phyloP scores from a whole-genome alignment of 164 flowering plant genomes.

The Nymphaea colorata region DNA sequence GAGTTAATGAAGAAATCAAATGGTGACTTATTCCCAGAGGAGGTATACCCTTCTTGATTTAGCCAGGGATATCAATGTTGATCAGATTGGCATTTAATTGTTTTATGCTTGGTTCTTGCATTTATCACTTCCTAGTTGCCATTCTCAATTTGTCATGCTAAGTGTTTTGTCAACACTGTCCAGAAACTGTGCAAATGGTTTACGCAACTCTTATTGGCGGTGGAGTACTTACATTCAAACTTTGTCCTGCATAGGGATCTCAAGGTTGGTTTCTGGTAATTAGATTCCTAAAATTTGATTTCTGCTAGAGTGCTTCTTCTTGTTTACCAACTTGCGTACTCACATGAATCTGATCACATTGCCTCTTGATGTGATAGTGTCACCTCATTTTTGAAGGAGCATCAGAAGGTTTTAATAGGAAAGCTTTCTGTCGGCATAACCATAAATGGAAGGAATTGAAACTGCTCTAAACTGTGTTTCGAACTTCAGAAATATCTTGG shows the following conservation, averaged over 20 bases:
- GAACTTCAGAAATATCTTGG: no score
- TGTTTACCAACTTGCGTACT: no score
- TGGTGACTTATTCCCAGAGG: conserved; percentile 86
- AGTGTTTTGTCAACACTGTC: background rate
- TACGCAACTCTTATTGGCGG: conserved; percentile 79
- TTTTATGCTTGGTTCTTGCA: background rate
- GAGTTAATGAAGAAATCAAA: conserved; percentile 83
- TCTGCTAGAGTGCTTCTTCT: no score
- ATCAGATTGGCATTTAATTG: background rate
- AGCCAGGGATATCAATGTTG: background rate
- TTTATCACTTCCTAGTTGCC: background rate
- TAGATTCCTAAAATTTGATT: no score
- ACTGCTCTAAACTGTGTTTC: no score
- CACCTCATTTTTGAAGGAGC: no score
- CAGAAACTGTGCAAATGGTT: conserved; percentile 99
- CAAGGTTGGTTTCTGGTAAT: conserved; percentile 32
- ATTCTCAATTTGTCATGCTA: background rate
- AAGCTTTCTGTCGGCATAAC: no score
- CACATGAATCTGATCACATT: no score
- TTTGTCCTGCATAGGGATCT: conserved; percentile 90
- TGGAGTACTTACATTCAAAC: conserved; percentile 86
- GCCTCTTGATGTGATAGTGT: no score
- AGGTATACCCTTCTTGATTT: conserved; percentile 30
- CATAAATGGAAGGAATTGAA: no score
- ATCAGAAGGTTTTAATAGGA: no score